Conservation (phyloP, 2,329 filamentous ascomycete genomes). For the Colletotrichum coccodes region DNA sequence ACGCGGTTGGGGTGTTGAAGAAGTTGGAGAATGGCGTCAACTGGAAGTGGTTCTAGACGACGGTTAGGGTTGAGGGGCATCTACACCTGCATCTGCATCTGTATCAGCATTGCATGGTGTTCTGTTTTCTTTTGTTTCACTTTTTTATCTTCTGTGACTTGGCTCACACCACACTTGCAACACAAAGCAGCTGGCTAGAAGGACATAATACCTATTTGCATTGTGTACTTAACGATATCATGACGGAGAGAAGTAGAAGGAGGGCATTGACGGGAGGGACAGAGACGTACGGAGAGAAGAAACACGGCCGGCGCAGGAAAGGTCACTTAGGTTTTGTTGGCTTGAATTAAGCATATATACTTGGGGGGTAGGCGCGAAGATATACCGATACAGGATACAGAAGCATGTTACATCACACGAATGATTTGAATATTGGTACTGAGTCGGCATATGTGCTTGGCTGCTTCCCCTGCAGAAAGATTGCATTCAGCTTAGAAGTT, state of each 20-base stretch:
- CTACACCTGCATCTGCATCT: neutral
- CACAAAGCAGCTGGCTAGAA: neutral
- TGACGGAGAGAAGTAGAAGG: neutral
- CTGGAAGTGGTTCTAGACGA: slow-evolving; percentile 31
- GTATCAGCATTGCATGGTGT: neutral
- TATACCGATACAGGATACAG: neutral
- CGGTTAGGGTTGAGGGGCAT: neutral
- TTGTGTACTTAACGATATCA: neutral
- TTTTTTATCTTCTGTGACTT: neutral
- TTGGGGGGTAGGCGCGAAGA: neutral
- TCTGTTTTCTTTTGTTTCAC: neutral
- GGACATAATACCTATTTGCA: slow-evolving; percentile 6
- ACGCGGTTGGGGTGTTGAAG: slow-evolving; percentile 62
- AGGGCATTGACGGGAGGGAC: neutral
- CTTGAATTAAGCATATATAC: neutral
- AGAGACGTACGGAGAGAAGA: neutral
- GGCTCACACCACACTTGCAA: neutral
- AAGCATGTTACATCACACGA: no score
- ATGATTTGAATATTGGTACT: no score
- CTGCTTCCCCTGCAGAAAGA: no score
- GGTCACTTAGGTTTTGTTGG: neutral
- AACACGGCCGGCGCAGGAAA: neutral
- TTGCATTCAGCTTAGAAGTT: no score
- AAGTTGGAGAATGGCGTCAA: slow-evolving; percentile 56
- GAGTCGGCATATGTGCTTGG: no score